phyloP scores from a whole-genome alignment of 768 basidiomycete species.

The Rhodotorula diobovata region DNA sequence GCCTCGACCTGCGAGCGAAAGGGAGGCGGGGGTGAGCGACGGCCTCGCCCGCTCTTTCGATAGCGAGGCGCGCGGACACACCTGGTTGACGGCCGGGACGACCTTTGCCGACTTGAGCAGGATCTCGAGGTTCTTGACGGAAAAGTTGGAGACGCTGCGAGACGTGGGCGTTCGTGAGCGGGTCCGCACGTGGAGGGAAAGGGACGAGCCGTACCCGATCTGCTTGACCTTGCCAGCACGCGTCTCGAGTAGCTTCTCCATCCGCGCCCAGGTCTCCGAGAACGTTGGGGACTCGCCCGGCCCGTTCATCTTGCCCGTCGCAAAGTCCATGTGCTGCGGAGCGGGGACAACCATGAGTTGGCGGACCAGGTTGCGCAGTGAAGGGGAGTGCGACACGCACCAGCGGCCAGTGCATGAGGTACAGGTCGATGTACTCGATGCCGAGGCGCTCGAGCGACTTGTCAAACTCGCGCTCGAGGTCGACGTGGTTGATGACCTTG shows the following conservation, averaged over 20 bases:
- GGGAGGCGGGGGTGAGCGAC: background rate
- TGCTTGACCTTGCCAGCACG: conserved; percentile 61
- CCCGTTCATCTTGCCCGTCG: conserved; percentile 37
- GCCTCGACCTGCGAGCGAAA: conserved; percentile 51
- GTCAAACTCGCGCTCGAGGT: conserved; percentile 51
- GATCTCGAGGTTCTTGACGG: conserved; percentile 62
- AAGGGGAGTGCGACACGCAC: conserved; percentile 40
- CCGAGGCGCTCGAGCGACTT: conserved; percentile 51
- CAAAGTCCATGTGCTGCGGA: conserved; percentile 29
- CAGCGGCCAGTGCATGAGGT: conserved; percentile 51
- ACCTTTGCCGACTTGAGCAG: conserved; percentile 64
- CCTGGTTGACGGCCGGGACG: conserved; percentile 65
- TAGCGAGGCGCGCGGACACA: conserved; percentile 48
- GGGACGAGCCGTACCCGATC: conserved; percentile 54
- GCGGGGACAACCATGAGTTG: no score
- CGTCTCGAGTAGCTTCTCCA: conserved; percentile 43
- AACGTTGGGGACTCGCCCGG: conserved; percentile 46
- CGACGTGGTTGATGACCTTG: conserved; percentile 48
- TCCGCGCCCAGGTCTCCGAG: conserved; percentile 52
- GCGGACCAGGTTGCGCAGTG: no score
- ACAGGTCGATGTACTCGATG: conserved; percentile 54
- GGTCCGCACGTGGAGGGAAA: background rate
- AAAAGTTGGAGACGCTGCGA: conserved; percentile 69
- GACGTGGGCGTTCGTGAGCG: background rate
- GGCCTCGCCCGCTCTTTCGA: no score